Evolutionary conservation across 2,329 filamentous ascomycete genomes (phyloP).

Genomic region (Xylariaceae sp.): DNA sequence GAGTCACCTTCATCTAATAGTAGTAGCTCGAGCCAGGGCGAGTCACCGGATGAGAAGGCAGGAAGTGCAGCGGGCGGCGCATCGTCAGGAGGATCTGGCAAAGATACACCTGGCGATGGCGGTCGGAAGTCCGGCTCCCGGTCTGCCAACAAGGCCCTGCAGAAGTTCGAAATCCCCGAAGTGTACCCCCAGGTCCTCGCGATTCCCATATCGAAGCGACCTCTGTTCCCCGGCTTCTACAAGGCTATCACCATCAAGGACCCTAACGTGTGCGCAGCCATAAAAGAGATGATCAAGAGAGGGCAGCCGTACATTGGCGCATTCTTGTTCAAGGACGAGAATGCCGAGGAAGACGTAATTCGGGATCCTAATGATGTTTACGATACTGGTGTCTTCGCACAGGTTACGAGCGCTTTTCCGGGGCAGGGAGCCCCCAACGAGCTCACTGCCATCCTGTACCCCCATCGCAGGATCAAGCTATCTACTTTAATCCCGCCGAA

Average conservation of each 20-base stretch:
- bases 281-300: conserved; percentile 93
- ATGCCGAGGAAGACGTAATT: conserved; percentile 89
- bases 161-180: conserved; percentile 86
- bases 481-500: conserved; percentile 72
- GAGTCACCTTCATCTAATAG: conserved; percentile 44
- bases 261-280: conserved; percentile 82
- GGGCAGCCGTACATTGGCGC: conserved; percentile 96
- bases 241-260: conserved; percentile 97
- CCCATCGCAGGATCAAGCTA: conserved; percentile 88
- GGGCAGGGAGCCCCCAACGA: conserved; percentile 79
- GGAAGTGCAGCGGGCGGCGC: conserved; percentile 54
- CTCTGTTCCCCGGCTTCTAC: conserved; percentile 95
- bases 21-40: conserved; percentile 39
- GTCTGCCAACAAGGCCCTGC: conserved; percentile 64
- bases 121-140: conserved; percentile 65
- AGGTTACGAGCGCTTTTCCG: conserved; percentile 94
- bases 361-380: conserved; percentile 87
- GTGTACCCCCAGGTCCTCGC: conserved; percentile 97
- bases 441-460: conserved; percentile 90
- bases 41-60: conserved; percentile 50
- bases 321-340: conserved; percentile 95
- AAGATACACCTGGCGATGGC: conserved; percentile 57
- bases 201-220: conserved; percentile 89
- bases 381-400: conserved; percentile 93
- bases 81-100: conserved; percentile 43